Base-by-base conservation (phyloP, 1,284 basidiomycete species). In the Caloboletus inedulis region DNA sequence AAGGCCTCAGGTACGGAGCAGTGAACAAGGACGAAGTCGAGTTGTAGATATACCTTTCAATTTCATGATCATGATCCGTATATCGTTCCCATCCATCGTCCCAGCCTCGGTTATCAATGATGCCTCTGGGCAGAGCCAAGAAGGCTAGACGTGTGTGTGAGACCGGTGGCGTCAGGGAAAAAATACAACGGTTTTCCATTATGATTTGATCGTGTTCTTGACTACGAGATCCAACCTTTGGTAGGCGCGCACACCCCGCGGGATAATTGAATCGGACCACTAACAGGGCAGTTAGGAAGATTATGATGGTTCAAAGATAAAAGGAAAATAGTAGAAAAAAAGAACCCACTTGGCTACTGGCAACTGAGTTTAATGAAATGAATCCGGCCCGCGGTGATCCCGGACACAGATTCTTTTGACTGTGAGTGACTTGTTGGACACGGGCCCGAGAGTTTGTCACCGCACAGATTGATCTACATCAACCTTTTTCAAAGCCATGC, bases 121-220 rank as follows among this genome's bases (percentile, higher is more conserved):
- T 43, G 41, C 33, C 27, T 50, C 14, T 21, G 4, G 4, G 34
- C 51, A 52, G 58, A 51, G 59, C 49, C 30, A 3, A 21, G 36
- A 35, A 37, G 40, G 40, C 43, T 42, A 45, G 44, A 50, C 25
- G 14, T 40, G 39, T 33, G 57, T 35, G 51, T 42, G 51, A 31
- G 49, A 59, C 21, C 19, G 10, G 64, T 62, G 62, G 47, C 52
- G 43, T 27, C 29, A 34, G 12, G 30, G 27, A 51, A 43, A 40
- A 30, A 46, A 52, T 21, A 43, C 42, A 9, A 42, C 14, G 25
- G 35, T 13, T 36, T 14, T 14, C 44, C 31, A n/a, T n/a, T n/a
- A n/a, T n/a, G n/a, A 27, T 37, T 19, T 37, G 37, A 44, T 52
- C 33, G 36, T n/a, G 29, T 10, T 59, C 57, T 31, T 60, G 53